Base-by-base conservation (phyloP, 768 basidiomycete species). In the Russula sp. region DNA sequence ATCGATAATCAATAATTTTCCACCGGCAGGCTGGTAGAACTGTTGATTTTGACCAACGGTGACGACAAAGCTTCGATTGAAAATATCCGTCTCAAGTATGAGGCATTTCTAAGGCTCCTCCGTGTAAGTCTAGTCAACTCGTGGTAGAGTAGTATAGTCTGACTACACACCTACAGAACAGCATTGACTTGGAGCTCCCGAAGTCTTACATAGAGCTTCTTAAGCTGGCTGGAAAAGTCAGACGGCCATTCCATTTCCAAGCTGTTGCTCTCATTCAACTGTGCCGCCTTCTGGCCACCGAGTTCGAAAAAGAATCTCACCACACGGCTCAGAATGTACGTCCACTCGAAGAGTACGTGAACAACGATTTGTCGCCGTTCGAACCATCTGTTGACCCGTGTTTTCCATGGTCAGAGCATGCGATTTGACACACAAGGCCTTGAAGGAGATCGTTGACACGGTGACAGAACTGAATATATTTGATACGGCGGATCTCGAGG, bases 221-320 rank as follows among this genome's bases (percentile, higher is more conserved):
- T 44, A 65, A 65, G 50, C 39, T 57, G 22, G 64, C 64, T 16
- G 60, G 56, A 11, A 40, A 20, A 50, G 61, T 62, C 45, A 51
- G 64, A 37, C 64, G 64, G 39, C 64, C 64, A 4, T 65, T 63
- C 64, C 45, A 63, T n/a, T 55, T 56, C 9, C 64, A 65, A 39
- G 64, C 64, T 9, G 10, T 63, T 6, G 56, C 51, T 3, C 61
- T 65, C 39, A 53, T 65, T 40, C 34, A 35, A 11, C 34, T 65
- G 44, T 65, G 64, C 47, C 64, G 64, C 45, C 14, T 7, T 6
- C 50, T 65, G n/a, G 64, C 47, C 42, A 51, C 27, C 27, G 39
- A 44, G 61, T 65, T 65, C 10, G 55, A 16, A 16, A 32, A 63
- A n/a, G 45, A 63, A 31, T 27, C 13, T 13, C 22, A 44, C 32